Percentiles rank a stretch among this genome's conserved stretches.
phyloP scores from a whole-genome alignment of 805 yeast species.

The Candida insectorum region DNA sequence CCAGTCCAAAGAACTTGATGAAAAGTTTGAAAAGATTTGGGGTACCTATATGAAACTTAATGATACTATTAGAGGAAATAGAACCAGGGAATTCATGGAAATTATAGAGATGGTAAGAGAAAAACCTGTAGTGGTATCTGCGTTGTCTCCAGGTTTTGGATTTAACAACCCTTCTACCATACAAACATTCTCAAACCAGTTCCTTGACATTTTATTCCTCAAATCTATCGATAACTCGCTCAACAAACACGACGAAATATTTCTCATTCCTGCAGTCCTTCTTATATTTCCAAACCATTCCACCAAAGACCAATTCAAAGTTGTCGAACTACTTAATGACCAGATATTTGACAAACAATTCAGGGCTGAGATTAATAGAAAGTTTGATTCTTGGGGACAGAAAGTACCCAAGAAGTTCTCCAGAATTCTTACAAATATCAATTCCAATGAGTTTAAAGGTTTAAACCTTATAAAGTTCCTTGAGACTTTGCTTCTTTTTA shows the following conservation, averaged over 20 bases:
- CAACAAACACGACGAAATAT: conserved; percentile 36
- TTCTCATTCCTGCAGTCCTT: conserved; percentile 35
- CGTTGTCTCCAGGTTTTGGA: conserved; percentile 16
- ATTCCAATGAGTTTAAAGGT: conserved; percentile 30
- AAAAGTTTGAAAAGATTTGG: conserved; percentile 18
- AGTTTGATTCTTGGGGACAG: conserved; percentile 26
- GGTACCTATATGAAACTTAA: conserved; percentile 23
- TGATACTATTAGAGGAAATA: conserved; percentile 23
- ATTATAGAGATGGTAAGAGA: conserved; percentile 20
- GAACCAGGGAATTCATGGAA: conserved; percentile 31
- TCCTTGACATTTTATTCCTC: conserved; percentile 30
- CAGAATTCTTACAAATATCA: conserved; percentile 19
- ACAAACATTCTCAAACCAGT: conserved; percentile 14
- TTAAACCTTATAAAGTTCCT: conserved; percentile 28
- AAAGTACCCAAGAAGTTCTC: conserved; percentile 19
- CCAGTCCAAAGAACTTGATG: conserved; percentile 13
- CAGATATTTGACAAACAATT: conserved; percentile 28
- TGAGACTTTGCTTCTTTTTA: conserved; percentile 34
- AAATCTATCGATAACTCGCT: conserved; percentile 37
- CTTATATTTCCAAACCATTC: conserved; percentile 25
- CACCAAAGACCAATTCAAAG: conserved; percentile 22
- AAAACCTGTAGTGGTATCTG: conserved; percentile 29
- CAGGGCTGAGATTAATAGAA: conserved; percentile 21
- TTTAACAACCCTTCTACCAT: conserved; percentile 6
- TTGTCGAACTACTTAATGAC: conserved; percentile 32